Evolutionary conservation across 305 asterid species (phyloP), one percentile per base, ranked within the genome.

Genomic region (Lippia alba): DNA sequence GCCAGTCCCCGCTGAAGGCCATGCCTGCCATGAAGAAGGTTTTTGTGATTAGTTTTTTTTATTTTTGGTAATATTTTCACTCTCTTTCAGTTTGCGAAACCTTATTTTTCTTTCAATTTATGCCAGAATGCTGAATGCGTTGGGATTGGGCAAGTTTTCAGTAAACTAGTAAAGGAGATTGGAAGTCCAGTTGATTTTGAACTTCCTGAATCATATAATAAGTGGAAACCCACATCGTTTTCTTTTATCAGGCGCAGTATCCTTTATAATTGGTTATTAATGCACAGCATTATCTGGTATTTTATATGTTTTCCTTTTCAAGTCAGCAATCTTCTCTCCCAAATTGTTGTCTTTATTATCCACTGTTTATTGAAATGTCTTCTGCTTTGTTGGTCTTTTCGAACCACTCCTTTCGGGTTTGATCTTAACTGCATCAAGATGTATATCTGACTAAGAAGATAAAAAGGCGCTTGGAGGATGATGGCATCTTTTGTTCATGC

Each of bases 401-500:
- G 30, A 64, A 66, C 3, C 39, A 34, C 45, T 45, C 17, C 73
- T 44, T 45, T 18, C 53, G 71, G 49, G 18, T n/a, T 36, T 59
- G 66, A 16, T 70, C 81, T 79, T 92, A 79, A 86, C 83, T 53
- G 59, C 41, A 59, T 59, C 51, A 80, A 94, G 99, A 88, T 86
- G 78, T 94, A 58, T 92, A 94, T 77, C 83, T 86, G 74, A 86
- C 94, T 7, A 92, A 92, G 90, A 91, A 76, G 85, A 73, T 86
- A 46, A 94, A 91, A 84, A 85, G 75, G 85, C 96, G 96, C 33
- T 72, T 74, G 77, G 90, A 85, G 69, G 99, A 94, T 62, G 98
- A 91, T 82, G 97, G 96, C 70, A 92, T 90, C 71, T 91, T 78
- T 72, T 94, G 99, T 81, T 77, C 94, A 74, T 94, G 99, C 91